Evolutionary conservation across 257 asterid species (phyloP).

Genomic region (Hygrophila difformis): DNA sequence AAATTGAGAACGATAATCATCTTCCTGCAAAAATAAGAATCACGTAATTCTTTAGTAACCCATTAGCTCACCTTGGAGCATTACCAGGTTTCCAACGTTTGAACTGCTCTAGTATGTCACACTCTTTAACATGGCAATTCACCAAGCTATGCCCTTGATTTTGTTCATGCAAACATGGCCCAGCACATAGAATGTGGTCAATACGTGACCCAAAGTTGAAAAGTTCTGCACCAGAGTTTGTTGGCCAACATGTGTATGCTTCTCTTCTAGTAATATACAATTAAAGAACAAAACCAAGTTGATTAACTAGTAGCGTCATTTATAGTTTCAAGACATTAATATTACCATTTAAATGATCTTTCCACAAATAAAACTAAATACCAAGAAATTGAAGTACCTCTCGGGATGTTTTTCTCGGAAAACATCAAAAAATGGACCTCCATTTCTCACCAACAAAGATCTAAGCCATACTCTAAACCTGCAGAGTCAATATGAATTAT

Average conservation of each 20-base stretch:
- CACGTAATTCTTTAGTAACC: constrained; percentile 10
- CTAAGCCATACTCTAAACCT: constrained; percentile 95
- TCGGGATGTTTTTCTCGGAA: constrained; percentile 78
- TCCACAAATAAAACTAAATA: constrained; percentile 4
- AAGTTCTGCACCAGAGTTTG: constrained; percentile 89
- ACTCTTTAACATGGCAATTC: constrained; percentile 78
- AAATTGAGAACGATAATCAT: constrained; percentile 2
- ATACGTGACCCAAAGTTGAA: constrained; percentile 92
- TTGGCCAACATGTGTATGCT: constrained; percentile 94
- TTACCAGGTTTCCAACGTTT: constrained; percentile 87
- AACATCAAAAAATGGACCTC: constrained; percentile 64
- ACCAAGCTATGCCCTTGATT: constrained; percentile 51
- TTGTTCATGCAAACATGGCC: constrained; percentile 75
- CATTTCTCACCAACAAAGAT: constrained; percentile 65
- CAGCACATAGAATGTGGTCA: constrained; percentile 84
- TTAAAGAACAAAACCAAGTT: constrained; percentile 12
- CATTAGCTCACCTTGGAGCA: constrained; percentile 53
- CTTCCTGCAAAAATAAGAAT: constrained; percentile 12
- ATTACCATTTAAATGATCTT: constrained; percentile 6
- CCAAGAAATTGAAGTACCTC: constrained; percentile 38
- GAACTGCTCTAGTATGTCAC: constrained; percentile 70
- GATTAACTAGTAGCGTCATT: not conserved
- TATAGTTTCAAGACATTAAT: not conserved
- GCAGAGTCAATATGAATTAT: constrained; percentile 18
- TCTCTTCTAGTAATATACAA: constrained; percentile 37